Conservation (phyloP, 371 early-diverging fungal species). For the Mortierella sp. region DNA sequence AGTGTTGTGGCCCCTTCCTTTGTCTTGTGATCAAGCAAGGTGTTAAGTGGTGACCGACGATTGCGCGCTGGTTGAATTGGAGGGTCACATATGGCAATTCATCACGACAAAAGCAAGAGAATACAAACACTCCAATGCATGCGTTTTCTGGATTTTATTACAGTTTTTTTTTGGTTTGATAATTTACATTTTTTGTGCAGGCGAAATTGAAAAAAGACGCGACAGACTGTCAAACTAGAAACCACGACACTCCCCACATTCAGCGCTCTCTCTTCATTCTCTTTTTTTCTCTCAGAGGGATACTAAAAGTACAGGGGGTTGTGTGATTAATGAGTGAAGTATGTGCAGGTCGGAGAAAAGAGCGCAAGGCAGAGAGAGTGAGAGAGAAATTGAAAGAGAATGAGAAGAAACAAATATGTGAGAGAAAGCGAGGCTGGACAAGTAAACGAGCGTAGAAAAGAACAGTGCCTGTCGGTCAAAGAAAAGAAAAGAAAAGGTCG, state of each 20-base stretch:
- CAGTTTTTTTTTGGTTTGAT: neutral
- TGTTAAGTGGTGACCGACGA: too few species aligned
- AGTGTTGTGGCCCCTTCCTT: too few species aligned
- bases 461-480: neutral
- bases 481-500: neutral
- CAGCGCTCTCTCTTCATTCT: neutral
- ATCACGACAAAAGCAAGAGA: too few species aligned
- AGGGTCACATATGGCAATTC: too few species aligned
- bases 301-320: constrained; percentile 10
- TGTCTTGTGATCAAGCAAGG: too few species aligned
- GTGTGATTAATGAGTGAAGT: neutral
- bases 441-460: neutral
- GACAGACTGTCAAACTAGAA: neutral
- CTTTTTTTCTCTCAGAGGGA: neutral
- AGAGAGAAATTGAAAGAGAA: constrained; percentile 1
- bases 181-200: constrained; percentile 6
- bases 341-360: constrained; percentile 14
- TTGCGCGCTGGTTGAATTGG: too few species aligned
- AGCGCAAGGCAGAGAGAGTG: too few species aligned
- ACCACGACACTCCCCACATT: neutral
- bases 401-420: neutral
- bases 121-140: neutral
- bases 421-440: neutral
- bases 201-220: neutral
- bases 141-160: neutral